phyloP scores from a whole-genome alignment of 495 filamentous ascomycete genomes.

The Annulohypoxylon nitens region DNA sequence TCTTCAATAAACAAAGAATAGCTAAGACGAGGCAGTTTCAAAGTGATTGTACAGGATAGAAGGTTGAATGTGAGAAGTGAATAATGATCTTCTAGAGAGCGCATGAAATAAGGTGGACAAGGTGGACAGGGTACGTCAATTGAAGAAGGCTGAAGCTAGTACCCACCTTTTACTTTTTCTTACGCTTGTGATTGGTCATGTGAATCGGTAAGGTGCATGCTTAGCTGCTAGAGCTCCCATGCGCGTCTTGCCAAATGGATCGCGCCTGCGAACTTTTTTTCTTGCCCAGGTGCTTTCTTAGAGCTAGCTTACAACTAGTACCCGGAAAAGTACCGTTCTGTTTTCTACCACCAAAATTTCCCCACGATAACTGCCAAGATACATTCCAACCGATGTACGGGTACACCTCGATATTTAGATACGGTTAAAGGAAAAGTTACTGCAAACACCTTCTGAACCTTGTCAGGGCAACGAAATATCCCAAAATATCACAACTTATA shows the following conservation, averaged over 20 bases:
- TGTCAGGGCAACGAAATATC: constrained; percentile 26
- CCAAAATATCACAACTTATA: neutral
- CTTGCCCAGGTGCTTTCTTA: neutral
- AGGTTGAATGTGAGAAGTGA: constrained; percentile 15
- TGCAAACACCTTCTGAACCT: constrained; percentile 14
- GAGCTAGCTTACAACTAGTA: constrained; percentile 20
- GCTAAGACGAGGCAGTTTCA: neutral
- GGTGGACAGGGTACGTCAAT: constrained; percentile 16
- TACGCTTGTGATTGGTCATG: constrained; percentile 20
- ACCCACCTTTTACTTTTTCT: constrained; percentile 29
- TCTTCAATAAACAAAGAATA: neutral
- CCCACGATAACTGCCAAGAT: neutral
- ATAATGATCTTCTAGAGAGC: neutral
- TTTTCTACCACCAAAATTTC: constrained; percentile 19
- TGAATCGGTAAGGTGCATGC: neutral
- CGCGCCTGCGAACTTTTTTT: constrained; percentile 28
- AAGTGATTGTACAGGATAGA: neutral
- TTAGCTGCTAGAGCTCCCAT: constrained; percentile 17
- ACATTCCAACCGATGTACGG: neutral
- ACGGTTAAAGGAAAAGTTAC: constrained; percentile 17
- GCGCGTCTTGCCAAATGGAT: constrained; percentile 30
- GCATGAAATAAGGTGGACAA: neutral
- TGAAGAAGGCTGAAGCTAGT: constrained; percentile 37
- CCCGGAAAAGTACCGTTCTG: constrained; percentile 7
- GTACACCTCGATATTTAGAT: neutral